Conservation (phyloP, 1,284 basidiomycete genomes). For the Chondrostereum purpureum region DNA sequence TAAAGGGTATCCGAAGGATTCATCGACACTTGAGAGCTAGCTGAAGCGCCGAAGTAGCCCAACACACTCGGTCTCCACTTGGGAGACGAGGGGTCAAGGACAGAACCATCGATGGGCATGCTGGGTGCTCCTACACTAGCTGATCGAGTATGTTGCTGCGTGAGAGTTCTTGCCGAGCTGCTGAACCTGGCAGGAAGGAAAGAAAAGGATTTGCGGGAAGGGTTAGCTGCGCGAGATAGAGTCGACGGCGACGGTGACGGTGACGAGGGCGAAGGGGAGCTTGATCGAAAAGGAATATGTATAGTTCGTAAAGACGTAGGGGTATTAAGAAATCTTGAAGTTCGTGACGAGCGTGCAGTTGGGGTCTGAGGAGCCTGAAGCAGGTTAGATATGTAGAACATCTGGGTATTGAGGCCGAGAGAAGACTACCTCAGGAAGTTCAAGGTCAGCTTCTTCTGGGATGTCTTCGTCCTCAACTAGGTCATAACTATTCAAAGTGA, state of each 20-base stretch:
- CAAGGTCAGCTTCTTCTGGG: slow-evolving; percentile 20
- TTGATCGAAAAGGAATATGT: slow-evolving; percentile 44
- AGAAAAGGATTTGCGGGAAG: slow-evolving; percentile 39
- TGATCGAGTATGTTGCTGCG: slow-evolving; percentile 36
- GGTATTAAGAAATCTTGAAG: slow-evolving; percentile 35
- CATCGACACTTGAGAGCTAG: slow-evolving; percentile 29
- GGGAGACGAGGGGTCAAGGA: slow-evolving; percentile 18
- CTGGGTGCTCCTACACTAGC: slow-evolving; percentile 35
- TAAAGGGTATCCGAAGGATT: slow-evolving; percentile 32
- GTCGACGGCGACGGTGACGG: slow-evolving; percentile 24
- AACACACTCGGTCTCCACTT: slow-evolving; percentile 58
- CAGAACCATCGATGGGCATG: slow-evolving; percentile 17
- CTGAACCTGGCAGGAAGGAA: slow-evolving; percentile 30
- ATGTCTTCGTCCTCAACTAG: slow-evolving; percentile 46
- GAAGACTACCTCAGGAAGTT: slow-evolving; percentile 18
- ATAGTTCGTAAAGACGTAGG: slow-evolving; percentile 50
- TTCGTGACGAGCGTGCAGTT: slow-evolving; percentile 31
- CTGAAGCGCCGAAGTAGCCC: slow-evolving; percentile 47
- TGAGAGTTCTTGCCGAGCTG: slow-evolving; percentile 20
- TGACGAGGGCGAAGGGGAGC: slow-evolving; percentile 28
- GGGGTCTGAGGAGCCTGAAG: slow-evolving; percentile 27
- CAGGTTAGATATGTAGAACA: slow-evolving; percentile 8
- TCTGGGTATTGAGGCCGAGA: slow-evolving; percentile 5
- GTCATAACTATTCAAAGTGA: slow-evolving; percentile 51
- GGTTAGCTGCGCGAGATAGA: slow-evolving; percentile 24